Base-by-base conservation (phyloP, 768 basidiomycete genomes). In the Auriscalpium microsporum region DNA sequence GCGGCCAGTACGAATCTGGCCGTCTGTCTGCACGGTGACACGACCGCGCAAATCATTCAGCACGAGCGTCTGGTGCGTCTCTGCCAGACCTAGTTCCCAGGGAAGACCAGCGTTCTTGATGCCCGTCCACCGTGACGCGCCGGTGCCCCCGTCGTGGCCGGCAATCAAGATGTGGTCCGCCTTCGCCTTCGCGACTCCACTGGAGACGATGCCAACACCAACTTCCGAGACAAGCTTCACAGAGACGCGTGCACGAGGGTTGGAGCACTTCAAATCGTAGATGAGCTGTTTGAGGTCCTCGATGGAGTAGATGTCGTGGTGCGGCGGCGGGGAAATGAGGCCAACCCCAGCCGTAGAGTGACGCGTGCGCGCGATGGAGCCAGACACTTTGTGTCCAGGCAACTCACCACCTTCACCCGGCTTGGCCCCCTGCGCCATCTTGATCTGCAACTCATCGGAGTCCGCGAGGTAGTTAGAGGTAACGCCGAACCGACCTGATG, bases 371-470 rank as follows among this genome's bases (percentile, higher is more conserved):
- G 94, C 96, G 68, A 99, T 99, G 35, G 93, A 89, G 17, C 69
- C 75, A 14, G 94, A 96, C 19, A 99, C 96, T 69, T 99, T 99
- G 78, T 98, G 92, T 33, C 96, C 95, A 9, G 96, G 95, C 54
- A 99, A 80, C 72, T 98, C 96, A 68, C 96, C 96, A 58, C 96
- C 96, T 72, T 99, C 96, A 19, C 96, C 96, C n/a, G 96, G 96
- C 73, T 99, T 99, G 10, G 96, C 96, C 45, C 96, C 96, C 70
- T 99, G 96, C 10, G 96, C 96, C 95, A 99, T 99, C 74, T 98
- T 97, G 68, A 98, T 97, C 71, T 99, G 95, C 2, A 99, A 79
- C 70, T 98, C 95, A 67, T 98, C 90, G 2, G 95, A 87, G 67
- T 98, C 96, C 55, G 95, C 90, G 48, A 98, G 82, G 67, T 97